Base-by-base conservation (phyloP, 2,329 filamentous ascomycete species). In the Fusarium sarcochroum region DNA sequence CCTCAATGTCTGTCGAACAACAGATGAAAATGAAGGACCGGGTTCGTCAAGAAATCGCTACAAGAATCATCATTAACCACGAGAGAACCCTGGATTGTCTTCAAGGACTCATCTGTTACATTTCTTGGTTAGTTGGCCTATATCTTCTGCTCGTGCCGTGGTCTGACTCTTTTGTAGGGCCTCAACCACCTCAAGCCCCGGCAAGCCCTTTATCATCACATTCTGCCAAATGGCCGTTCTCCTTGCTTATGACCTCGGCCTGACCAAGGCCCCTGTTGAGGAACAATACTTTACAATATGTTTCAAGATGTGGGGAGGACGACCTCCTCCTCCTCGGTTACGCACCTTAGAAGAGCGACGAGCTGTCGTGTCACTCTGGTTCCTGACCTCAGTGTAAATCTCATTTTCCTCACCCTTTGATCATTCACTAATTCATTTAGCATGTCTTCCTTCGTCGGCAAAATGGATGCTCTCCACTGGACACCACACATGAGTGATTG, bases 401-500 rank as follows among this genome's bases (percentile, higher is more conserved):
- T 4, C 9, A 35, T n/a, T 41, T 5, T 18, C 14, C 23, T 18
- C 2, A 2, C 5, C 46, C 5, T 21, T 7, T 10, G 20, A 8
- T 7, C 5, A 30, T 14, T 52, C 14, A 13, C 58, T 75, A 11
- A 75, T 51, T 3, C 41, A 4, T 11, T 7, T 54, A 82, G 78
- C 59, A 75, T 76, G 57, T 74, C 78, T 47, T 77, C 73, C 4
- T 83, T 79, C 52, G 77, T 86, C 15, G 82, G 81, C 23, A 82
- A 82, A 45, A 79, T 82, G 49, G 86, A 89, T 52, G 71, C 81
- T 3, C 77, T 90, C 48, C 80, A 79, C 4, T 91, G 88, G 88
- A 89, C 84, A 1, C 68, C 83, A 2, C 83, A 88, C 51, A 84
- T 90, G 80, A 87, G 89, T 30, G 86, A 89, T 35, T 86, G 83